Base-by-base conservation (phyloP, 495 filamentous ascomycete species). In the Xanthoparmelia taractica region DNA sequence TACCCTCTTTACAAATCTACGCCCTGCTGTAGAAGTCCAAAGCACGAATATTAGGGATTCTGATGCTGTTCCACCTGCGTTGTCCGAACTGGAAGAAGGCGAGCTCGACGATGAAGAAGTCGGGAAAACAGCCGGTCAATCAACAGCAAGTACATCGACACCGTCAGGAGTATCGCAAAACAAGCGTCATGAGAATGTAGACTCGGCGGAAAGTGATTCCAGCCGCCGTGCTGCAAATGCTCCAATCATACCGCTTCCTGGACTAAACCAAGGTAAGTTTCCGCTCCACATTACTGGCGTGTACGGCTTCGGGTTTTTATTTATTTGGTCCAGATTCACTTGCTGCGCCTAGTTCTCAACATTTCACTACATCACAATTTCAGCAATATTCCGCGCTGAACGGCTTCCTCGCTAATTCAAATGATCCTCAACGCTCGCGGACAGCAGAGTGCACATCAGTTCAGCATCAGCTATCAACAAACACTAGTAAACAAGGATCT, bases 101-200 rank as follows among this genome's bases (percentile, higher is more conserved):
- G 89, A 92, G 69, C 68, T 92, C 23, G 89, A 85, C 66, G 88
- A 91, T 64, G 79, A 77, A 1, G 85, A 85, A 66, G 80, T 76
- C 47, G 78, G 80, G 57, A 74, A 76, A 27, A 67, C 68, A 48
- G 59, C 70, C 41, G 63, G 61, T 17, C 61, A 56, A 23, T 60
- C 63, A 63, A 40, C 64, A 31, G 54, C 61, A 40, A 61, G 34
- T 60, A 57, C 48, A 29, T 54, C 40, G 31, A 58, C 40, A 27
- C 57, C 47, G 8, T 63, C 61, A 37, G 27, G 31, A 63, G 0
- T 38, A 20, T 33, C 40, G 25, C 55, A 57, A 47, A 18, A 33
- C 11, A 15, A 31, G 20, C 29, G 33, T 34, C 29, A 47, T 61
- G 47, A 65, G 27, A 37, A 41, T 17, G 36, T 45, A 45, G 48